Percentiles rank a stretch among this genome's conserved stretches.
Evolutionary conservation across 345 rosid species (phyloP).

Genomic region (Arabis alpina): DNA sequence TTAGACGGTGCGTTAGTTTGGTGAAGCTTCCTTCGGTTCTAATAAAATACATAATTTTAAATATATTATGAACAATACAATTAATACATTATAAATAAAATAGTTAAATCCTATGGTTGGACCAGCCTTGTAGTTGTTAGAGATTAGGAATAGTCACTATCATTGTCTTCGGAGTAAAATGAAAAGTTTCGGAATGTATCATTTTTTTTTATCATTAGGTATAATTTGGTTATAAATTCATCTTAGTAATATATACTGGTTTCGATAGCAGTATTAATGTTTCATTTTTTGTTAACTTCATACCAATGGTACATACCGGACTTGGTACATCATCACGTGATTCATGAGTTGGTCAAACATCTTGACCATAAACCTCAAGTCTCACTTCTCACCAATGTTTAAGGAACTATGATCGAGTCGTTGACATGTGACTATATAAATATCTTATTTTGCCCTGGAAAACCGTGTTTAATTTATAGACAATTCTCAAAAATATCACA

Average conservation of each 20-base stretch:
- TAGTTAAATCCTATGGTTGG: neutral
- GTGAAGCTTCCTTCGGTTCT: neutral
- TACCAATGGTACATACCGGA: neutral
- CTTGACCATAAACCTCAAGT: slow-evolving; percentile 31
- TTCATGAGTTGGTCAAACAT: slow-evolving; percentile 27
- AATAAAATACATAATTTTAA: neutral
- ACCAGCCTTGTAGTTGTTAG: too few relatives aligned
- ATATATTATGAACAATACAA: neutral
- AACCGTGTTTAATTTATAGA: neutral
- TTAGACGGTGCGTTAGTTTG: slow-evolving; percentile 14
- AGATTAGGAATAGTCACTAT: neutral
- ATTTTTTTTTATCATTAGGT: neutral
- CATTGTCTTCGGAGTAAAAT: neutral
- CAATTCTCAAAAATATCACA: too few relatives aligned
- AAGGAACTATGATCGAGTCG: slow-evolving; percentile 31
- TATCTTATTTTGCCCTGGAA: neutral
- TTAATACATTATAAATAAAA: too few relatives aligned
- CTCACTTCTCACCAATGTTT: slow-evolving; percentile 9
- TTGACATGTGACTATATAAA: slow-evolving; percentile 13
- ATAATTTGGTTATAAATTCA: neutral
- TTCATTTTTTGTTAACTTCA: too few relatives aligned
- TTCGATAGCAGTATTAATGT: neutral
- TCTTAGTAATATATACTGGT: neutral
- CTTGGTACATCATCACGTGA: neutral
- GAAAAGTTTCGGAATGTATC: neutral